Evolutionary conservation across 2,329 filamentous ascomycete genomes (phyloP).

Genomic region (Canariomyces notabilis): DNA sequence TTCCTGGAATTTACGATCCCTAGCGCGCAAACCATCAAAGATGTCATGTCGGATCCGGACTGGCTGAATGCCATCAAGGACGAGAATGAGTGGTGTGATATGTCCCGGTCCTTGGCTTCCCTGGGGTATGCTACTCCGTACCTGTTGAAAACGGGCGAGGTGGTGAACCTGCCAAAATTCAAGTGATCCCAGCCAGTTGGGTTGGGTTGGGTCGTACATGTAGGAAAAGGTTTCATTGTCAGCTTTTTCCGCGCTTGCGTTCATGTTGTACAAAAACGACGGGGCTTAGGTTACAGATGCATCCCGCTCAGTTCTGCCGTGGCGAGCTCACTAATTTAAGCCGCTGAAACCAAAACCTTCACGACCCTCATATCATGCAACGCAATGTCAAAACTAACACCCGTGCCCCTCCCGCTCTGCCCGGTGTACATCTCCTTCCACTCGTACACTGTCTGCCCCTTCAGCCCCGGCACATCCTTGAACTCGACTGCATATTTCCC

Average conservation of each 20-base stretch:
- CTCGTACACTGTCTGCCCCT: constrained; percentile 35
- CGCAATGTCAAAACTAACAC: constrained; percentile 22
- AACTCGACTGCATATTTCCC: constrained; percentile 42
- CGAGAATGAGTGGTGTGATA: constrained; percentile 1
- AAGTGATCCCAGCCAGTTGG: no score
- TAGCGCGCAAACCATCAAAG: constrained; percentile 1
- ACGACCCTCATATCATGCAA: constrained; percentile 26
- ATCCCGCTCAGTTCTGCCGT: no score
- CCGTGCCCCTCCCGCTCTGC: constrained; percentile 21
- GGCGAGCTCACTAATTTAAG: no score
- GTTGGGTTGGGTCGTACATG: no score
- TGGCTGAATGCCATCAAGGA: constrained; percentile 1
- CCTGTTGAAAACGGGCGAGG: neutral
- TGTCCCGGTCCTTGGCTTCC: neutral
- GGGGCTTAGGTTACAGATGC: no score
- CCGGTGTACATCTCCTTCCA: constrained; percentile 34
- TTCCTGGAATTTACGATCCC: constrained; percentile 3
- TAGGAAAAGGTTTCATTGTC: no score
- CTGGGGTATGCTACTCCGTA: constrained; percentile 2
- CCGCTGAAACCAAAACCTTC: constrained; percentile 25
- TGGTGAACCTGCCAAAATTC: neutral
- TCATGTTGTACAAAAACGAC: no score
- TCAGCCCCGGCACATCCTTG: constrained; percentile 36
- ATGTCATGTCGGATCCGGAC: constrained; percentile 3
- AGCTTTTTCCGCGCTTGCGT: no score